These are phyloP conservation scores for Phytopythium cucurbitacearum DNA, from an alignment of 352 stramenopile genomes.

Conservation along the genomic window DNA sequence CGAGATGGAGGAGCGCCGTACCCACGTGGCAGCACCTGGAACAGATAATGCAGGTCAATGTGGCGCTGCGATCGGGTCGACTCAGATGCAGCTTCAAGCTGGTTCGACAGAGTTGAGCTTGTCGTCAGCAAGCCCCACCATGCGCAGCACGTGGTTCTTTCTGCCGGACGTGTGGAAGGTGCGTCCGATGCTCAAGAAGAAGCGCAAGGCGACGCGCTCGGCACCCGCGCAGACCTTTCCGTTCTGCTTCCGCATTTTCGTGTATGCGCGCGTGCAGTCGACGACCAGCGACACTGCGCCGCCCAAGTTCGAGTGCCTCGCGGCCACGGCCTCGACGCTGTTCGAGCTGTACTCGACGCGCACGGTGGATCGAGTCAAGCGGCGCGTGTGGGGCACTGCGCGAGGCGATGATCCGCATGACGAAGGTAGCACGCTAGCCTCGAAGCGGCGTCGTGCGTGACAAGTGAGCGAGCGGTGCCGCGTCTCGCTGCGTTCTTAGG, in stretches of 20 bases:
- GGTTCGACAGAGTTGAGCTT: conserved; percentile 4
- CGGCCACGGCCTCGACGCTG: conserved; percentile 56
- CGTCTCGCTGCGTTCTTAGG: too few species aligned
- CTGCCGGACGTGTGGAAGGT: conserved; percentile 86
- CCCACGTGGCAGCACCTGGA: conserved; percentile 15
- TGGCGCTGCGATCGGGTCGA: neutral
- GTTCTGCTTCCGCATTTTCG: conserved; percentile 83
- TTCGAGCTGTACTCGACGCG: conserved; percentile 86
- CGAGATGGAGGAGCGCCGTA: conserved; percentile 71
- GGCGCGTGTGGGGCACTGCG: conserved; percentile 46
- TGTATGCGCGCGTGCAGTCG: conserved; percentile 36
- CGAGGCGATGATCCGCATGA: too few species aligned
- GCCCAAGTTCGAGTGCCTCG: conserved; percentile 43
- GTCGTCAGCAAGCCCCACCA: conserved; percentile 5
- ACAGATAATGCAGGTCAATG: conserved; percentile 1
- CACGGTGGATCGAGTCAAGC: conserved; percentile 79
- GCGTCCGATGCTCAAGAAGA: conserved; percentile 87
- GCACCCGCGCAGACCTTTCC: conserved; percentile 79
- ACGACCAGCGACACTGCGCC: neutral
- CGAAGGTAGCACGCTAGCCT: conserved; percentile 2
- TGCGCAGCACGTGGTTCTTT: conserved; percentile 84
- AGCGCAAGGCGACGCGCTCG: conserved; percentile 82
- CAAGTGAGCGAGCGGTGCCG: neutral
- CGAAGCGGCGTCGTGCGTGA: neutral
- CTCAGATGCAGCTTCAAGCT: conserved; percentile 1